These are phyloP conservation scores for Cruciata laevipes DNA, from an alignment of 257 asterid genomes.

Conservation along the genomic window DNA sequence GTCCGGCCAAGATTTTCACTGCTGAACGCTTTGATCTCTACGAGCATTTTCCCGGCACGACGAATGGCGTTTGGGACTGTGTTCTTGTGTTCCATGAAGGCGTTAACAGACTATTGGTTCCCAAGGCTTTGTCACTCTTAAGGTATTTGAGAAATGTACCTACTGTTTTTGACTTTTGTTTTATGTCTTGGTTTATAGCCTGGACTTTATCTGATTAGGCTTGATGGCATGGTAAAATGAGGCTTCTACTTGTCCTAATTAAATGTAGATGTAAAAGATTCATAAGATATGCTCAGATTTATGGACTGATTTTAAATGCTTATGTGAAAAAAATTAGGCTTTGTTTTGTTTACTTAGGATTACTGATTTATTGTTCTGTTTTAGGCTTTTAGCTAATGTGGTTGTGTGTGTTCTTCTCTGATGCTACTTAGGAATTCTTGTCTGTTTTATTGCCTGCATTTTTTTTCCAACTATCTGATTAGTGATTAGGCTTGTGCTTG, in stretches of 20 bases:
- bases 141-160: conserved; percentile 12
- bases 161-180: not conserved
- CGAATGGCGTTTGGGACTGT: conserved; percentile 32
- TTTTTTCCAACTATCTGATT: too few relatives aligned
- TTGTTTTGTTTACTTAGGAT: too few relatives aligned
- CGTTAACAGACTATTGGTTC: conserved; percentile 3
- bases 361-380: too few relatives aligned
- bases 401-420: too few relatives aligned
- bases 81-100: conserved; percentile 19
- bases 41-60: conserved; percentile 10
- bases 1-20: conserved; percentile 16
- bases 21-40: conserved; percentile 17
- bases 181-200: not conserved
- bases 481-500: too few relatives aligned
- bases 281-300: too few relatives aligned
- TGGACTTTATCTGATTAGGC: not conserved
- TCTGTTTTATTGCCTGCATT: not conserved
- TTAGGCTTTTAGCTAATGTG: too few relatives aligned
- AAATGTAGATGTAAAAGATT: too few relatives aligned
- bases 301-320: too few relatives aligned
- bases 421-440: conserved; percentile 4
- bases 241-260: too few relatives aligned
- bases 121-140: conserved; percentile 13
- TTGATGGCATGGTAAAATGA: not conserved
- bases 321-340: too few relatives aligned